Evolutionary conservation across 2,329 filamentous ascomycete species (phyloP).

Genomic region (Colletotrichum tofieldiae): DNA sequence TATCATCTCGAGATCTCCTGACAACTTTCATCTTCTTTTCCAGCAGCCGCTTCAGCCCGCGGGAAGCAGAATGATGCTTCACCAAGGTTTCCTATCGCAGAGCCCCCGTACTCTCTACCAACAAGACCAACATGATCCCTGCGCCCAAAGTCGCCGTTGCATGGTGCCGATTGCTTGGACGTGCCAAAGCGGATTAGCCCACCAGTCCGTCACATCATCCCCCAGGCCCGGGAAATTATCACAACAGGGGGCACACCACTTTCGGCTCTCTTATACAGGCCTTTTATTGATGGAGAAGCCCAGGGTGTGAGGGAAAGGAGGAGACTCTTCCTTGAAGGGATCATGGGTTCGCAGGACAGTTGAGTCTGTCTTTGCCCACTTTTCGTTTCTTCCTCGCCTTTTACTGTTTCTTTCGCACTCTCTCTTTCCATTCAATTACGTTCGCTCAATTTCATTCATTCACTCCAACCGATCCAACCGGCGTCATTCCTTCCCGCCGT

Average conservation of each 20-base stretch:
- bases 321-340: conserved; percentile 18
- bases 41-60: neutral
- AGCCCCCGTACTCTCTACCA: neutral
- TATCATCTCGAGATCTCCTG: neutral
- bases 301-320: neutral
- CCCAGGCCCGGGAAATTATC: conserved; percentile 40
- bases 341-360: conserved; percentile 29
- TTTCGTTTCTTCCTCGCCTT: conserved; percentile 31
- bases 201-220: conserved; percentile 39
- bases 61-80: neutral
- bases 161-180: conserved; percentile 40
- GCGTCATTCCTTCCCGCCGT: conserved; percentile 29
- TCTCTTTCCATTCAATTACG: conserved; percentile 10
- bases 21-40: neutral
- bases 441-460: conserved; percentile 22
- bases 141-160: conserved; percentile 25
- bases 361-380: conserved; percentile 31
- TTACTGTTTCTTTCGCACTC: neutral
- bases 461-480: neutral
- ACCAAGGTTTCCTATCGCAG: neutral
- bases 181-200: conserved; percentile 41
- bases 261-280: conserved; percentile 27
- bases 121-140: conserved; percentile 21
- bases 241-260: conserved; percentile 40
- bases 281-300: conserved; percentile 36